These are phyloP conservation scores for Myrica gale DNA, from an alignment of 306 rosid species.

Conservation along the genomic window DNA sequence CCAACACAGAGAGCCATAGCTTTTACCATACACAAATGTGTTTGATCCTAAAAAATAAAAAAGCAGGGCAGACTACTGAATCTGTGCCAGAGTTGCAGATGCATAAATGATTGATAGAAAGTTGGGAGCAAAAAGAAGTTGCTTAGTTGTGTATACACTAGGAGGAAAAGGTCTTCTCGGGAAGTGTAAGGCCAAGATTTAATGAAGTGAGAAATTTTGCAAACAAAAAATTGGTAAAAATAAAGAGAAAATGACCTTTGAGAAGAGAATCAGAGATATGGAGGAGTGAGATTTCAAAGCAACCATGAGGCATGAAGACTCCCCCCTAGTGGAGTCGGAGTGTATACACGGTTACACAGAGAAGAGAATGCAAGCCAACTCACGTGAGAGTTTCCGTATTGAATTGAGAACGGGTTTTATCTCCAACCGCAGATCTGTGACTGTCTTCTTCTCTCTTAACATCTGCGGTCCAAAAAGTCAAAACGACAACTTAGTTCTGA, in stretches of 20 bases:
- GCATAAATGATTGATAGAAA: conserved; percentile 14
- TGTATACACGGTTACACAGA: conserved; percentile 7
- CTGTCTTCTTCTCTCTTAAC: no score
- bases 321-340: not conserved
- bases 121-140: conserved; percentile 25
- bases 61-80: conserved; percentile 14
- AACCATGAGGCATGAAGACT: conserved; percentile 17
- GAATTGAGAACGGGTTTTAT: no score
- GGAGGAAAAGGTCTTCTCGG: conserved; percentile 23
- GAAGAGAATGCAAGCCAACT: conserved; percentile 17
- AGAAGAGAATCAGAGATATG: conserved; percentile 45
- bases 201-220: conserved; percentile 17
- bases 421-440: no score
- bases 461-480: not conserved
- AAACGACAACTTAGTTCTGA: conserved; percentile 49
- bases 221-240: conserved; percentile 19
- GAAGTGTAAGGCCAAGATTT: conserved; percentile 10
- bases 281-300: conserved; percentile 36
- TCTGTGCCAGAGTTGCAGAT: not conserved
- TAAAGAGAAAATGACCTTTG: conserved; percentile 7
- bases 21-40: conserved; percentile 4
- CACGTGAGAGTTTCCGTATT: conserved; percentile 17
- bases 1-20: not conserved
- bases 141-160: conserved; percentile 27
- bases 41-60: conserved; percentile 13